These are phyloP conservation scores for Hibiscus trionum DNA, from an alignment of 345 rosid genomes.

Conservation along the genomic window DNA sequence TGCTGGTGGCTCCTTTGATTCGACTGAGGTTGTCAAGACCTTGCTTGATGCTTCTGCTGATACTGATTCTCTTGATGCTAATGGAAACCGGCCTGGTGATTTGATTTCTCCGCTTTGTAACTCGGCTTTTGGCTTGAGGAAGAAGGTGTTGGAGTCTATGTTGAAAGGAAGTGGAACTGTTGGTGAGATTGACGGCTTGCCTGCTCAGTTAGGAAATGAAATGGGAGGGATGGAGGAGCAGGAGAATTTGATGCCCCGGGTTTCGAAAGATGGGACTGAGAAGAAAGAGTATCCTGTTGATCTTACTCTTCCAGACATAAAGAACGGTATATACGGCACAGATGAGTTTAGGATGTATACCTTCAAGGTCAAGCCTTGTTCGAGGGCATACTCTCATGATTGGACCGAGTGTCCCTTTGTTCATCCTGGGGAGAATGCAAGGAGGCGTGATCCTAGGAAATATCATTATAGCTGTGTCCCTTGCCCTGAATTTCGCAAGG, in stretches of 20 bases:
- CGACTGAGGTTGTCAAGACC: constrained; percentile 54
- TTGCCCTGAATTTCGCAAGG: constrained; percentile 88
- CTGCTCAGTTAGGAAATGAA: constrained; percentile 22
- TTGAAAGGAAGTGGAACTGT: constrained; percentile 30
- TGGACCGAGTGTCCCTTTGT: constrained; percentile 98
- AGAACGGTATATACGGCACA: constrained; percentile 70
- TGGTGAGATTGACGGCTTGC: constrained; percentile 23
- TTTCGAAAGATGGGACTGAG: constrained; percentile 39
- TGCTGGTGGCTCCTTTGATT: constrained; percentile 51
- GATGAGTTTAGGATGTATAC: constrained; percentile 93
- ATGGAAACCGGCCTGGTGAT: constrained; percentile 52
- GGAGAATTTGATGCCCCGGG: constrained; percentile 31
- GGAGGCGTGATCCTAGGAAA: constrained; percentile 90
- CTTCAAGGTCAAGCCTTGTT: constrained; percentile 88
- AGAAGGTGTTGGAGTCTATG: constrained; percentile 46
- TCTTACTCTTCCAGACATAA: constrained; percentile 82
- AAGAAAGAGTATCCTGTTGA: constrained; percentile 89
- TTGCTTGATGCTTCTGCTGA: constrained; percentile 66
- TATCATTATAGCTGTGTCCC: constrained; percentile 92
- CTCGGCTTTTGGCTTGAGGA: constrained; percentile 37
- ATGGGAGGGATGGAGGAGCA: constrained; percentile 26
- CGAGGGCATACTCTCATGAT: constrained; percentile 94
- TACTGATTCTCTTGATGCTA: constrained; percentile 42
- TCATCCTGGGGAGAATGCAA: constrained; percentile 96
- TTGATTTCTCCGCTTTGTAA: constrained; percentile 32